Conservation (phyloP, 805 yeast genomes). For the Wickerhamomyces bovis region DNA sequence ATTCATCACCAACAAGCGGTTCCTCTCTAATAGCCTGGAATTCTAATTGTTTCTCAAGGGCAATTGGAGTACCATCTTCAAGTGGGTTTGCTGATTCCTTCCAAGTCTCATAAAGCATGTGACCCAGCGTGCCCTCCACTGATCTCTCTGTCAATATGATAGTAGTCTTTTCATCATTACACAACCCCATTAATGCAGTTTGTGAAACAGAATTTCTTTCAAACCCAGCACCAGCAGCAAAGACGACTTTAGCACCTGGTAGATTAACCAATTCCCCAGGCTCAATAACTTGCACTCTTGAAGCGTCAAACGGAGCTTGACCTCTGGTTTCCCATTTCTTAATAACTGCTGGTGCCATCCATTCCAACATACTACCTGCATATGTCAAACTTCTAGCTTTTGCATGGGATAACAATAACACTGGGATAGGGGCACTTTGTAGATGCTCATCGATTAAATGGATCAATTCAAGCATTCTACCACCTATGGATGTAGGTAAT, state of each 20-base stretch:
- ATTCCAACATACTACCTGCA: constrained; percentile 87
- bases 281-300: constrained; percentile 50
- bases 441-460: constrained; percentile 67
- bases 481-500: constrained; percentile 75
- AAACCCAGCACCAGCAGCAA: constrained; percentile 65
- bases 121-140: constrained; percentile 40
- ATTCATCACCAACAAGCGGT: constrained; percentile 42
- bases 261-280: constrained; percentile 49
- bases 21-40: constrained; percentile 42
- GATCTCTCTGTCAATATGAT: constrained; percentile 70
- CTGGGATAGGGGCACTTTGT: constrained; percentile 47
- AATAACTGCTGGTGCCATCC: constrained; percentile 89
- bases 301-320: constrained; percentile 72
- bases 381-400: constrained; percentile 74
- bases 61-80: constrained; percentile 60
- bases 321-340: constrained; percentile 77
- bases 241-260: constrained; percentile 71
- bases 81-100: constrained; percentile 35
- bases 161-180: constrained; percentile 61
- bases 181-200: constrained; percentile 46
- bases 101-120: constrained; percentile 51
- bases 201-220: constrained; percentile 58
- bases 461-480: constrained; percentile 75
- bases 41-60: constrained; percentile 38
- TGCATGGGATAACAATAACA: constrained; percentile 68